Conservation (phyloP, 352 stramenopile genomes). For the Globisporangium megalacanthum region DNA sequence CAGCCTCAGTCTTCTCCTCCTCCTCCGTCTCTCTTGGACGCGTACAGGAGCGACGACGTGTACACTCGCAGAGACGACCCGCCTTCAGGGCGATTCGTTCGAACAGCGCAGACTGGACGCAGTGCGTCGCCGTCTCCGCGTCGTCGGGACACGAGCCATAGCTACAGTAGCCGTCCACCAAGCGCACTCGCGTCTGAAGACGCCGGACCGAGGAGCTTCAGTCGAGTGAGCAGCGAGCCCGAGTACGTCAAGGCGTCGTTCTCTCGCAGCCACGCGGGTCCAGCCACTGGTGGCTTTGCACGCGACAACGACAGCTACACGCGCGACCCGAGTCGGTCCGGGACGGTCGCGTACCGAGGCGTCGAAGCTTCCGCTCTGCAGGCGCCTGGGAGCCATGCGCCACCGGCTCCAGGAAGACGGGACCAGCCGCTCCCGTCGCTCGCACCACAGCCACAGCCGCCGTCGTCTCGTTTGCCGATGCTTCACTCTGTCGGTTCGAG, state of each 20-base stretch:
- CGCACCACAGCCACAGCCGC: conserved; percentile 1
- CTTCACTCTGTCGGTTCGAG: conserved; percentile 6
- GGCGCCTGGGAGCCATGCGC: background rate
- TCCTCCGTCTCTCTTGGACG: background rate
- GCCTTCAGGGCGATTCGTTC: background rate
- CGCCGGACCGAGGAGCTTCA: background rate
- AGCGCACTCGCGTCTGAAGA: conserved; percentile 1
- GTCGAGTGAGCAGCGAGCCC: conserved; percentile 5
- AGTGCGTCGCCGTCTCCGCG: conserved; percentile 6
- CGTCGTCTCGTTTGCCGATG: conserved; percentile 7
- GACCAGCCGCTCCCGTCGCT: conserved; percentile 2
- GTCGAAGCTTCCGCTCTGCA: background rate
- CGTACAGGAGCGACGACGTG: background rate
- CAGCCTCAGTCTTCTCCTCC: too few species aligned
- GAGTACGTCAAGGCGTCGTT: conserved; percentile 4
- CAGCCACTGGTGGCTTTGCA: background rate
- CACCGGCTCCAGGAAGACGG: background rate
- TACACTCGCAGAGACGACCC: background rate
- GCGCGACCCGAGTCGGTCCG: background rate
- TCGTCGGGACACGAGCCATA: background rate
- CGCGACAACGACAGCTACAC: conserved; percentile 3
- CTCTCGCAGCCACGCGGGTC: background rate
- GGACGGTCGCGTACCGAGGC: background rate
- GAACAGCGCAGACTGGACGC: conserved; percentile 2
- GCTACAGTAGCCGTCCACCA: background rate